Base-by-base conservation (phyloP, 345 rosid species). In the Pseudoturritis turrita region DNA sequence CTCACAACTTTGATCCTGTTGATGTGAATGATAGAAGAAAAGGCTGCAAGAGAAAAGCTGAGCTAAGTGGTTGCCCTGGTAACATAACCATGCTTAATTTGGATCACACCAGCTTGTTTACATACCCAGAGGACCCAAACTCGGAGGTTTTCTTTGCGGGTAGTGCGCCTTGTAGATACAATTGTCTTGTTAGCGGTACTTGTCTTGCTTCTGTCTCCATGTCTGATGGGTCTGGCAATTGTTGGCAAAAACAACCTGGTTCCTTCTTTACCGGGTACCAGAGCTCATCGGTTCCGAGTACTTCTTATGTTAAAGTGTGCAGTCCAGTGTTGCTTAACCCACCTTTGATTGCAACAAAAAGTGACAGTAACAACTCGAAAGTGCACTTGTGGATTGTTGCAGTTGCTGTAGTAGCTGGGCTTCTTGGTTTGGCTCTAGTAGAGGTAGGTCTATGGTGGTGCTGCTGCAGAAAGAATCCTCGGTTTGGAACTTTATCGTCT, bases 221-320 rank as follows among this genome's bases (percentile, higher is more conserved):
- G 57, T 79, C 87, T 36, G 96, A 87, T 79, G 90, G 92, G 9
- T 62, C 87, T 3, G 89, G 86, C 3, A 51, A 25, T 22, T 89
- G 96, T 70, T 82, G 82, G 80, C 69, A 84, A 77, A 87, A 89
- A 62, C 73, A 72, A 0, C 64, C 86, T 1, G 75, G 80, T 22
- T 57, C 67, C 1, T 83, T 72, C 73, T 71, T 87, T 57, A 86
- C 81, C 5, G 96, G 93, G 5, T 87, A 86, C n/a, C 78, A 78
- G 66, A 79, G 59, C 31, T 79, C 85, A 1, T 53, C 82, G 0
- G 73, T 87, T 35, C 86, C 80, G 0, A 81, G 88, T 61, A 84
- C 89, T 40, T 84, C 88, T 0, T 85, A 79, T 59, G 33, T 89
- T 33, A 86, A 89, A 74, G 87, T 87, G 18, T 89, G 90, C 35